Percentiles rank a stretch among this genome's conserved stretches.
These are phyloP conservation scores for Fraxinus xanthoxyloides DNA, from an alignment of 305 asterid species.

Conservation along the genomic window DNA sequence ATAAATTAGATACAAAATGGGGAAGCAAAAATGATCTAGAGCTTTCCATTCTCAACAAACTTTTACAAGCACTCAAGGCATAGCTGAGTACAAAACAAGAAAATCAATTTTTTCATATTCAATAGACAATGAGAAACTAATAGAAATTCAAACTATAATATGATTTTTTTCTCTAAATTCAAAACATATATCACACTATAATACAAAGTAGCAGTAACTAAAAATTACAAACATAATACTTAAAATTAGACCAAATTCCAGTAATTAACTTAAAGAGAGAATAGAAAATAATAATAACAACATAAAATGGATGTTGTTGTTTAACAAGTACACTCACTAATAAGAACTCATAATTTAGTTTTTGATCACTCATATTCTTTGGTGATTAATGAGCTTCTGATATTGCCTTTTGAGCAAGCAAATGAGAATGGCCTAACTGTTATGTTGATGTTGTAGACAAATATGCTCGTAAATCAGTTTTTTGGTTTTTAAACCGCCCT, in stretches of 20 bases:
- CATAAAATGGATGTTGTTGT: too few relatives aligned
- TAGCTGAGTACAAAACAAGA: background rate
- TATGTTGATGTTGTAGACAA: background rate
- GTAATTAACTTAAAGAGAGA: background rate
- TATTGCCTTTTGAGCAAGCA: background rate
- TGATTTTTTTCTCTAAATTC: background rate
- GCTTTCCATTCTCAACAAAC: background rate
- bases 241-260: too few relatives aligned
- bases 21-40: background rate
- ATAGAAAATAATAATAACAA: too few relatives aligned
- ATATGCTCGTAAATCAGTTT: background rate
- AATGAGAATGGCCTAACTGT: background rate
- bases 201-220: background rate
- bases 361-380: background rate
- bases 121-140: background rate
- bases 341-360: constrained; percentile 8
- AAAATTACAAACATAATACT: too few relatives aligned
- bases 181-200: background rate
- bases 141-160: background rate
- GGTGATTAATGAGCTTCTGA: background rate
- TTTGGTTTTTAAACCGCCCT: background rate
- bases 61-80: background rate
- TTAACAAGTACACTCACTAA: background rate
- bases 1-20: background rate
- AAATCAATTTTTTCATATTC: background rate